phyloP scores from a whole-genome alignment of 2,329 filamentous ascomycete genomes.

The Teratosphaeria viscida region DNA sequence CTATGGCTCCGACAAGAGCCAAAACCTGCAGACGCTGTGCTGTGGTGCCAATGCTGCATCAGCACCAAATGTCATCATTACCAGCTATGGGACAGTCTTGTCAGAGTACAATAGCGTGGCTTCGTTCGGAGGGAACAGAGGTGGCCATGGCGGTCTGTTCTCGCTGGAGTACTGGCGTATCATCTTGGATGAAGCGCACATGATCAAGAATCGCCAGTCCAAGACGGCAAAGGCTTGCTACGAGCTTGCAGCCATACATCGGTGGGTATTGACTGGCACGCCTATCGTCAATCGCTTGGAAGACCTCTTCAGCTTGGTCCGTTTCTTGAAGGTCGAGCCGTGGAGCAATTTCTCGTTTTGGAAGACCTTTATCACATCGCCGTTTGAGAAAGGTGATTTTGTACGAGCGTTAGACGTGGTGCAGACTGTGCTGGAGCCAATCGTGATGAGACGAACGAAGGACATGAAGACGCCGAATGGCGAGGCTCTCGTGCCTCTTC shows the following conservation, averaged over 20 bases:
- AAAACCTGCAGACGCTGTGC: conserved; percentile 70
- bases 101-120: conserved; percentile 77
- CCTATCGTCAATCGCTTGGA: conserved; percentile 94
- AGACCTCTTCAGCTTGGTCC: conserved; percentile 85
- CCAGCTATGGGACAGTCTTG: conserved; percentile 82
- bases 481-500: conserved; percentile 68
- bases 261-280: conserved; percentile 90
- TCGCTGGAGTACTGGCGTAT: conserved; percentile 89
- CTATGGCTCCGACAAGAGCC: conserved; percentile 76
- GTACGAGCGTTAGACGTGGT: conserved; percentile 90
- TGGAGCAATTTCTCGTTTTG: conserved; percentile 99
- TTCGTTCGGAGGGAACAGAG: conserved; percentile 54
- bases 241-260: conserved; percentile 71
- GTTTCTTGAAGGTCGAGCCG: conserved; percentile 86
- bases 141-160: conserved; percentile 60
- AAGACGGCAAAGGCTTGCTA: conserved; percentile 96
- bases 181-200: conserved; percentile 90
- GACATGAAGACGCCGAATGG: conserved; percentile 95
- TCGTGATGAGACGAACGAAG: conserved; percentile 92
- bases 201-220: conserved; percentile 75
- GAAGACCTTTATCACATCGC: conserved; percentile 96
- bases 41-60: conserved; percentile 59
- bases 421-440: conserved; percentile 86
- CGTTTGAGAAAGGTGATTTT: conserved; percentile 92
- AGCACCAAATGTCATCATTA: conserved; percentile 85